Conservation (phyloP, 1,284 basidiomycete species). For the Puccinia polysora region DNA sequence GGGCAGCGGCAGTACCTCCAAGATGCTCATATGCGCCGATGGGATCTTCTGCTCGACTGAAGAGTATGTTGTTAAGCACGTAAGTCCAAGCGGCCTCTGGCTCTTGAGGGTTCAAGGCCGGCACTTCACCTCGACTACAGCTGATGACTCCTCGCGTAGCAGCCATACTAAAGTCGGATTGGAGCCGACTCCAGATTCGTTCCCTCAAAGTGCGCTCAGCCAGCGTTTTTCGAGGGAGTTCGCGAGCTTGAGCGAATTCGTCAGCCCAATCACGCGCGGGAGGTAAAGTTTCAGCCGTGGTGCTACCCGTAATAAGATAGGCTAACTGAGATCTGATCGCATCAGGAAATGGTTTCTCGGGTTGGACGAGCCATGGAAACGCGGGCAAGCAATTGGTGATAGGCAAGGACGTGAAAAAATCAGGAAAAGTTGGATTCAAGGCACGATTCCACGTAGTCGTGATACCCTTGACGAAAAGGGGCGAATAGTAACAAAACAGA, state of each 20-base stretch:
- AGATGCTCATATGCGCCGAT: conserved; percentile 59
- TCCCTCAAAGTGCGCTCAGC: conserved; percentile 59
- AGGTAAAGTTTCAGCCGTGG: conserved; percentile 57
- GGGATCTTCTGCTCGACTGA: conserved; percentile 60
- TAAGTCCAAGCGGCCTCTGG: conserved; percentile 58
- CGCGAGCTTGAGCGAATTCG: conserved; percentile 59
- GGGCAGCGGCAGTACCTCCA: conserved; percentile 60
- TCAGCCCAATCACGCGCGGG: conserved; percentile 62
- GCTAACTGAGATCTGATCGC: conserved; percentile 59
- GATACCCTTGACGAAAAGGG: conserved; percentile 24
- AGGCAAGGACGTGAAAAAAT: conserved; percentile 55
- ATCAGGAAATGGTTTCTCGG: conserved; percentile 55
- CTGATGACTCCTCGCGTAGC: conserved; percentile 57
- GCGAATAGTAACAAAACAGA: conserved; percentile 35
- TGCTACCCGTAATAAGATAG: conserved; percentile 59
- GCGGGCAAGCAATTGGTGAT: conserved; percentile 59
- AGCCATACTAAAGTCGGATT: conserved; percentile 59
- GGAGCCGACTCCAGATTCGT: conserved; percentile 58
- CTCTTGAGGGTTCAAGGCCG: conserved; percentile 61
- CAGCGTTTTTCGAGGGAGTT: conserved; percentile 57
- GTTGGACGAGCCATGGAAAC: conserved; percentile 58
- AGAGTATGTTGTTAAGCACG: conserved; percentile 60
- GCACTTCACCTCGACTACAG: conserved; percentile 57
- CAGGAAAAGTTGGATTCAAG: conserved; percentile 45
- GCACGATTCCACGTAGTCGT: conserved; percentile 37